Conservation (phyloP, 768 basidiomycete species). For the Tremella fuciformis region DNA sequence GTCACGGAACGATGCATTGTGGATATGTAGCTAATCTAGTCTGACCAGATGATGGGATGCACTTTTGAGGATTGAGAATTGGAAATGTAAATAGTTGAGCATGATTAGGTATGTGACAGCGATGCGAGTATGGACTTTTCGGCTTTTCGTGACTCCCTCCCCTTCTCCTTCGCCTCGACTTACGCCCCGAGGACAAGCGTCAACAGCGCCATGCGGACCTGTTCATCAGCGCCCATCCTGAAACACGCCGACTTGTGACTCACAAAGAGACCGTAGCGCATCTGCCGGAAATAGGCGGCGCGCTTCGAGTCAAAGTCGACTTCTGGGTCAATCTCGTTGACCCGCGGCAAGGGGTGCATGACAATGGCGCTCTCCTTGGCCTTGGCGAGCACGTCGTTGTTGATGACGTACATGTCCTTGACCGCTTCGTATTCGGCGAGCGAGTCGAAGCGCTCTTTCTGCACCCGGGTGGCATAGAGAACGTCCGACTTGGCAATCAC, state of each 20-base stretch:
- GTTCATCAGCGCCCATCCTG: conserved; percentile 7
- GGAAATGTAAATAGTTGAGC: too few relatives aligned
- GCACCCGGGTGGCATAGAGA: conserved; percentile 91
- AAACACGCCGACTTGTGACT: conserved; percentile 52
- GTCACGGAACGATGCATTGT: too few relatives aligned
- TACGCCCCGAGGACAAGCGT: conserved; percentile 61
- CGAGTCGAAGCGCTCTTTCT: conserved; percentile 84
- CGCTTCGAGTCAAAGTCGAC: conserved; percentile 93
- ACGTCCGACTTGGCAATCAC: conserved; percentile 91
- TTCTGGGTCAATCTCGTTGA: conserved; percentile 97
- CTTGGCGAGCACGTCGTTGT: conserved; percentile 85
- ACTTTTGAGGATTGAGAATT: too few relatives aligned
- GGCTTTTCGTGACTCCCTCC: conserved; percentile 6
- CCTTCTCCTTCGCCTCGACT: background rate
- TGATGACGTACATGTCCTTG: conserved; percentile 86
- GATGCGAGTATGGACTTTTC: conserved; percentile 12
- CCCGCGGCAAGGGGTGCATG: conserved; percentile 96
- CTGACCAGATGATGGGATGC: too few relatives aligned
- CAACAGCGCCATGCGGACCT: conserved; percentile 80
- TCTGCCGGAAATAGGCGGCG: conserved; percentile 96
- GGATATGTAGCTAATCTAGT: too few relatives aligned
- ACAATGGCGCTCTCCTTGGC: conserved; percentile 98
- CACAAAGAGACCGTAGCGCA: conserved; percentile 96
- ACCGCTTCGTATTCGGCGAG: conserved; percentile 83
- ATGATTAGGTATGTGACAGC: too few relatives aligned